Base-by-base conservation (phyloP, 225 moss, liverwort and hornwort species). In the Pseudisothecium myosuroides region DNA sequence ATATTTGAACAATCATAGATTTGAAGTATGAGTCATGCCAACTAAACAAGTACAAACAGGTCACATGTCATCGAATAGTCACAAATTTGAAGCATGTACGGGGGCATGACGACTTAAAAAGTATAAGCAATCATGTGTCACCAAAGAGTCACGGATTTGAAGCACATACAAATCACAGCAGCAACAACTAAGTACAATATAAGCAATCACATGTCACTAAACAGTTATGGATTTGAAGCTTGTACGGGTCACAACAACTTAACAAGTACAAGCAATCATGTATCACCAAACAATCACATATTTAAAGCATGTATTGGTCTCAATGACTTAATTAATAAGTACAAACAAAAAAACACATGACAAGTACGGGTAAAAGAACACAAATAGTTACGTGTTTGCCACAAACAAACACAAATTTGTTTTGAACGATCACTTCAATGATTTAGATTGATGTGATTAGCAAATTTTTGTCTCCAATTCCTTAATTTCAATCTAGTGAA, bases 271-370 rank as follows among this genome's bases (percentile, higher is more conserved):
- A 16, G 16, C 27, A 43, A 43, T 71, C 5, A 26, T 4, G 1
- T 26, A 9, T 71, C 15, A 26, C 4, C 27, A 1, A 71, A 26
- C 0, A 71, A 1, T 24, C 9, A 71, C 0, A 5, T 1, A 41
- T 41, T 41, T 41, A 1, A 26, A 41, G 26, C 23, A 41, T 1
- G 26, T 41, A 41, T 1, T 1, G 5, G 4, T 71, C 5, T 26
- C 14, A 14, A 71, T 1, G 1, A 71, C 27, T 41, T 39, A 41
- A 14, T 41, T 39, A 41, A 14, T 1, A 71, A 71, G 26, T 20
- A 37, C 2, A 0, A 3, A 39, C 26, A 41, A 1, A 41, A 8
- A n/a, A n/a, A n/a, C n/a, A n/a, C n/a, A n/a, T n/a, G n/a, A n/a
- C n/a, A n/a, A n/a, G n/a, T n/a, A n/a, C n/a, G n/a, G n/a, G n/a